Percentiles rank a stretch among this genome's conserved stretches.
Evolutionary conservation across 176 grass and related monocot genomes (phyloP).

Genomic region (Canna indica): DNA sequence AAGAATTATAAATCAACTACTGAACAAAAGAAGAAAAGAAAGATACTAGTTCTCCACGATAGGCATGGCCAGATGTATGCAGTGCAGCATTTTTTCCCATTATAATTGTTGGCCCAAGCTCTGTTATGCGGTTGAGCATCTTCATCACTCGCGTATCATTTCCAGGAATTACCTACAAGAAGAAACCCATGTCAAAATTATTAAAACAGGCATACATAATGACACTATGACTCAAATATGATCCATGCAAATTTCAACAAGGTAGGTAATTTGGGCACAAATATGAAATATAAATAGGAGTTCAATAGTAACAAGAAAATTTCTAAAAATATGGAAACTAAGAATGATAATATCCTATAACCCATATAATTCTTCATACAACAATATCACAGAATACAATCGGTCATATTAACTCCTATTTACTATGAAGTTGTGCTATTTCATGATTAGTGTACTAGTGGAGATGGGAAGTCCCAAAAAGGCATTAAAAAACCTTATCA

Average conservation of each 20-base stretch:
- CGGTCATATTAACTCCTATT: too few relatives aligned
- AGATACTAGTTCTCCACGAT: slow-evolving; percentile 77
- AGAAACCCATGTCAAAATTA: background rate
- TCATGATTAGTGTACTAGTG: too few relatives aligned
- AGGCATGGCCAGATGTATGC: slow-evolving; percentile 91
- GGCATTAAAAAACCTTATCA: too few relatives aligned
- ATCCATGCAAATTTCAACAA: slow-evolving; percentile 1
- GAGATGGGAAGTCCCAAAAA: too few relatives aligned
- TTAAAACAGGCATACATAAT: background rate
- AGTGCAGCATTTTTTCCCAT: slow-evolving; percentile 94
- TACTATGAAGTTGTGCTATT: too few relatives aligned
- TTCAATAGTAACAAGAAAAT: background rate
- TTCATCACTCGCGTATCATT: slow-evolving; percentile 97
- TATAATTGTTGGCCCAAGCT: slow-evolving; percentile 81
- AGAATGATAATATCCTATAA: background rate
- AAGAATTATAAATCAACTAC: background rate
- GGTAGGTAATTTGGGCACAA: background rate
- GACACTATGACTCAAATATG: background rate
- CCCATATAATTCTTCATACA: background rate
- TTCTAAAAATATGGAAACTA: background rate
- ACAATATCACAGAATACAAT: background rate
- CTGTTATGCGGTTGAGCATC: slow-evolving; percentile 89
- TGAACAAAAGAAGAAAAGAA: background rate
- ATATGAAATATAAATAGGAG: background rate
- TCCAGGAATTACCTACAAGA: slow-evolving; percentile 85